Percentiles rank a stretch among this genome's conserved stretches.
Evolutionary conservation across 2,329 filamentous ascomycete species (phyloP).

Genomic region (Tolypocladium amazonense): DNA sequence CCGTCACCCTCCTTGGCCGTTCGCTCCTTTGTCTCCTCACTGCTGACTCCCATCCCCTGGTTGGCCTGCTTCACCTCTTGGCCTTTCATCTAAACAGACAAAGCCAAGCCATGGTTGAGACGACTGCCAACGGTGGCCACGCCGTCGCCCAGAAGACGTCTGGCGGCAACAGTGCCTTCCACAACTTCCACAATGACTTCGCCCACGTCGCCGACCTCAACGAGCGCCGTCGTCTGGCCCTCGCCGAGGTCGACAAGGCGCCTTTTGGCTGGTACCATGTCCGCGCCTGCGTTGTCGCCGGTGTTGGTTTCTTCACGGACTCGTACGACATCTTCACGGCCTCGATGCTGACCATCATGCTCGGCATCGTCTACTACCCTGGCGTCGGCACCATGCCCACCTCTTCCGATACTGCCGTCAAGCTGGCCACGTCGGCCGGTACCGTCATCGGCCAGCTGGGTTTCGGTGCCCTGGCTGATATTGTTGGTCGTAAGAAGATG

Average conservation of each 20-base stretch:
- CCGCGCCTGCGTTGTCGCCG: constrained; percentile 64
- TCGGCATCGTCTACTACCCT: constrained; percentile 68
- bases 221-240: constrained; percentile 66
- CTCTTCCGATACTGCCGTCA: constrained; percentile 68
- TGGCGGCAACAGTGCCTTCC: constrained; percentile 60
- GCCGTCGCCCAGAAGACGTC: constrained; percentile 32
- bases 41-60: background rate
- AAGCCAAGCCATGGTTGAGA: constrained; percentile 3
- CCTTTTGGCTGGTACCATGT: constrained; percentile 81
- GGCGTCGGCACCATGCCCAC: constrained; percentile 49
- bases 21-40: background rate
- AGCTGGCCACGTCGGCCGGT: constrained; percentile 72
- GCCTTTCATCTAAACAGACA: background rate
- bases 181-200: constrained; percentile 71
- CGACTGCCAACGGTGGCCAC: constrained; percentile 2
- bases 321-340: constrained; percentile 77
- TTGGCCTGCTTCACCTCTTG: background rate
- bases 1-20: background rate
- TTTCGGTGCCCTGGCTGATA: constrained; percentile 70
- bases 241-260: constrained; percentile 73
- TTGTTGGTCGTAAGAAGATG: constrained; percentile 61
- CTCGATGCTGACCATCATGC: constrained; percentile 61
- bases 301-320: constrained; percentile 83
- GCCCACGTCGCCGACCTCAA: constrained; percentile 56
- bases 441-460: constrained; percentile 74